A percentile compares a stretch with the other conserved stretches of the same genome.
These are phyloP conservation scores for Candida morakotiae DNA, from an alignment of 805 yeast genomes.

Conservation along the genomic window DNA sequence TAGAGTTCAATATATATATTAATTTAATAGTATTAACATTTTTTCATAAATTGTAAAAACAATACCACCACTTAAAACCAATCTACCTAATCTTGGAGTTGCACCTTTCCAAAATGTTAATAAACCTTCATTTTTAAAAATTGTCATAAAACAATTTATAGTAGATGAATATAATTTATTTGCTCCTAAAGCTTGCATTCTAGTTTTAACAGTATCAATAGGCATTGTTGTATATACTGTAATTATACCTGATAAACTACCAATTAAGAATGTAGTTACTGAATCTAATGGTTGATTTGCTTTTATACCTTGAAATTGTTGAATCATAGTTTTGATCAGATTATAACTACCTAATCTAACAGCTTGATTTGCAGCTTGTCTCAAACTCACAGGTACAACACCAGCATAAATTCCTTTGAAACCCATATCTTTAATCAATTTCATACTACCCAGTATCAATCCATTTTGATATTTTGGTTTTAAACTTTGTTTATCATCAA, in stretches of 20 bases:
- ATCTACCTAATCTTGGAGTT: conserved; percentile 91
- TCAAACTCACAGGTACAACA: conserved; percentile 83
- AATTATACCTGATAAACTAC: conserved; percentile 84
- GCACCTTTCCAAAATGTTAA: conserved; percentile 97
- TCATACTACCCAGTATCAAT: conserved; percentile 56
- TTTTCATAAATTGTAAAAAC: conserved; percentile 95
- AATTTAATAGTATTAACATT: conserved; percentile 59
- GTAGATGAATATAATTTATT: conserved; percentile 68
- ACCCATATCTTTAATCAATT: conserved; percentile 73
- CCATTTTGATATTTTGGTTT: conserved; percentile 75
- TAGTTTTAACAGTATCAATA: conserved; percentile 89
- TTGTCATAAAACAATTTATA: conserved; percentile 71
- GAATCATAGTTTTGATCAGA: conserved; percentile 75
- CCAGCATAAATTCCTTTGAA: conserved; percentile 84
- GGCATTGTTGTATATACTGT: conserved; percentile 96
- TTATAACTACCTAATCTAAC: conserved; percentile 93
- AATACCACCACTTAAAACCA: conserved; percentile 92
- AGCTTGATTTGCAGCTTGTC: conserved; percentile 95
- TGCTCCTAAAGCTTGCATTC: conserved; percentile 93
- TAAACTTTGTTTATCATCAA: conserved; percentile 81
- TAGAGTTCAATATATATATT: conserved; percentile 16
- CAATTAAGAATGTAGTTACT: conserved; percentile 78
- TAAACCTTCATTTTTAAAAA: conserved; percentile 84
- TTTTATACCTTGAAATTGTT: conserved; percentile 60
- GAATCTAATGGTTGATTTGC: conserved; percentile 75